Conservation (phyloP, 768 basidiomycete species). For the Boletus reticulatus region DNA sequence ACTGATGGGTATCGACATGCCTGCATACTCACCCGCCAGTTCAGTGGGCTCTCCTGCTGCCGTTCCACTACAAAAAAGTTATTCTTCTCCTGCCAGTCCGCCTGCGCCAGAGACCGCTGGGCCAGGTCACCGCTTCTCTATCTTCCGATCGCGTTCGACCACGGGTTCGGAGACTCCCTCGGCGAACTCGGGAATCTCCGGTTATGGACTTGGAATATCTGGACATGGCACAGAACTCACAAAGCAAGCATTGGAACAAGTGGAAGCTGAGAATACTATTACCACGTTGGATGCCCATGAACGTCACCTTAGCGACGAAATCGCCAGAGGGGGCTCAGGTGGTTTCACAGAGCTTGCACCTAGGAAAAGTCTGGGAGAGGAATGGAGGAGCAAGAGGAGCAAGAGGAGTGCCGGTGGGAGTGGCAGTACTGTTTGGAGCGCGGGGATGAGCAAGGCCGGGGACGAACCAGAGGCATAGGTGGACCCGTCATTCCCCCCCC, state of each 20-base stretch:
- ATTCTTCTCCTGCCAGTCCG: slow-evolving; percentile 36
- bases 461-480: slow-evolving; percentile 40
- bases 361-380: slow-evolving; percentile 41
- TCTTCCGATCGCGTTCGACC: slow-evolving; percentile 60
- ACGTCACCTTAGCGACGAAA: slow-evolving; percentile 64
- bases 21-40: slow-evolving; percentile 41
- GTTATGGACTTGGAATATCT: slow-evolving; percentile 30
- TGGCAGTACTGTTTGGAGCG: slow-evolving; percentile 84
- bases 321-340: slow-evolving; percentile 67
- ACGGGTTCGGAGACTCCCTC: slow-evolving; percentile 48
- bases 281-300: slow-evolving; percentile 82
- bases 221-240: slow-evolving; percentile 47
- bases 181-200: slow-evolving; percentile 41
- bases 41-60: slow-evolving; percentile 28
- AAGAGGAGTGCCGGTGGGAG: slow-evolving; percentile 57
- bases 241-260: slow-evolving; percentile 73
- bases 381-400: slow-evolving; percentile 55
- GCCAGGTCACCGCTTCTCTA: slow-evolving; percentile 57
- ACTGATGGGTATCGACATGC: slow-evolving; percentile 85
- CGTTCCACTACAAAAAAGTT: slow-evolving; percentile 39
- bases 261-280: slow-evolving; percentile 72
- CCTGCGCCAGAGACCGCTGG: slow-evolving; percentile 18
- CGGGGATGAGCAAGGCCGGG: slow-evolving; percentile 69
- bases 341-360: slow-evolving; percentile 79
- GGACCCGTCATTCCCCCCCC: not conserved